Percentiles rank a stretch among this genome's conserved stretches.
Conservation (phyloP, 2,329 filamentous ascomycete genomes). For the Aureobasidium sp. region DNA sequence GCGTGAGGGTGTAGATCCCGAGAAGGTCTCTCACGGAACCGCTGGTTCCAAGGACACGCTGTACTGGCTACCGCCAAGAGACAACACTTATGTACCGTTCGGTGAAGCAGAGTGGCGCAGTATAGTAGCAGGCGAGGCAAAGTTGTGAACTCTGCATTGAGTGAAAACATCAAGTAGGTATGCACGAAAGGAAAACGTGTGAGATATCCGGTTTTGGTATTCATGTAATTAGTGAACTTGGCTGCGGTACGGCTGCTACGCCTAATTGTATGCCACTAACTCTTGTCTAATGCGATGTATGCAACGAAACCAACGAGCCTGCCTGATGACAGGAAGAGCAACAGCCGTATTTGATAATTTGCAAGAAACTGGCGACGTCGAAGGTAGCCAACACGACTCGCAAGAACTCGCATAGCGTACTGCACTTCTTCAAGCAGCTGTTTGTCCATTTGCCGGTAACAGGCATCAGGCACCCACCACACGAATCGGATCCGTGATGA, state of each 20-base stretch:
- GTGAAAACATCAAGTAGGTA: not conserved
- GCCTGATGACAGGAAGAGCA: not conserved
- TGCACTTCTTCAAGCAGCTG: not conserved
- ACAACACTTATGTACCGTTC: slow-evolving; percentile 50
- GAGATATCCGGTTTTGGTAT: not conserved
- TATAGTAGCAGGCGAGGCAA: slow-evolving; percentile 32
- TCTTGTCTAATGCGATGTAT: not conserved
- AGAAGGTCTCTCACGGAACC: slow-evolving; percentile 36
- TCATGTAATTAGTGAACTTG: not conserved
- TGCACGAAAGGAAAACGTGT: not conserved
- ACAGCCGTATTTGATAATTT: not conserved
- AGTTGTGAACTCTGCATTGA: not conserved
- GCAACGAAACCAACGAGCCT: not conserved
- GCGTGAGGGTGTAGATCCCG: slow-evolving; percentile 56
- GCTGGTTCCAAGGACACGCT: slow-evolving; percentile 39
- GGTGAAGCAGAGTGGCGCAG: slow-evolving; percentile 49
- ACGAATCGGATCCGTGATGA: too few species aligned
- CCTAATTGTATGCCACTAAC: not conserved
- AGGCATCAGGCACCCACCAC: too few species aligned
- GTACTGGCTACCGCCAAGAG: slow-evolving; percentile 40
- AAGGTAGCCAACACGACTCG: not conserved
- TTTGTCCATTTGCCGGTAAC: too few species aligned
- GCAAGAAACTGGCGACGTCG: not conserved
- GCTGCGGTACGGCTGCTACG: not conserved
- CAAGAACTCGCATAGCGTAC: not conserved